phyloP scores from a whole-genome alignment of 2,329 filamentous ascomycete species.

The Colletotrichum acutatum region DNA sequence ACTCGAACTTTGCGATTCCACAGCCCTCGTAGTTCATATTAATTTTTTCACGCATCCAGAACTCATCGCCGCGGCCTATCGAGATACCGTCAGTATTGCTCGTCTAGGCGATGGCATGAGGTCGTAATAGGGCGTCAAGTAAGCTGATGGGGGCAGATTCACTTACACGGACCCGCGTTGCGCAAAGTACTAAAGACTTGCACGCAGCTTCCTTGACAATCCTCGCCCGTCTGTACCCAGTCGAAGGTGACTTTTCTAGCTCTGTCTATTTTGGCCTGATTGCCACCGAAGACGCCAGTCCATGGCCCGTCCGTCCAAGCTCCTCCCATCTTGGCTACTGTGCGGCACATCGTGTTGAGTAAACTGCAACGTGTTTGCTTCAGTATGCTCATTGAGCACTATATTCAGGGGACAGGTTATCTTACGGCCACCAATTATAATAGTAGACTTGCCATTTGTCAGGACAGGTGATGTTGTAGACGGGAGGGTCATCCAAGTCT shows the following conservation, averaged over 20 bases:
- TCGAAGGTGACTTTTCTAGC: not conserved
- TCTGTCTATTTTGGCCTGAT: not conserved
- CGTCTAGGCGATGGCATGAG: no score
- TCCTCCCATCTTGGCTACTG: no score
- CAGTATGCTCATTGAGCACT: not conserved
- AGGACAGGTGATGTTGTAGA: not conserved
- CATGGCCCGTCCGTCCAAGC: not conserved
- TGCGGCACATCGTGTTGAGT: not conserved
- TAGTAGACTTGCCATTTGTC: conserved; percentile 14
- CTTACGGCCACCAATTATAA: conserved; percentile 23
- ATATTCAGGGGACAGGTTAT: no score
- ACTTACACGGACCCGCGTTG: conserved; percentile 10
- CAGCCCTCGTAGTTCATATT: conserved; percentile 9
- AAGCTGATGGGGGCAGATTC: not conserved
- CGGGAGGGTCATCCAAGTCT: not conserved
- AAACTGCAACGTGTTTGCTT: not conserved
- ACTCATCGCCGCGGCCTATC: conserved; percentile 6
- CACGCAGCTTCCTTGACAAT: conserved; percentile 7
- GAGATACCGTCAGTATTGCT: not conserved
- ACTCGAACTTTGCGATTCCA: conserved; percentile 1
- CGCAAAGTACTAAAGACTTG: conserved; percentile 14
- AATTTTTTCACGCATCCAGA: conserved; percentile 23
- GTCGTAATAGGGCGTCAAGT: not conserved
- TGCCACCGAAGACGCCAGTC: not conserved
- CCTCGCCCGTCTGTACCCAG: not conserved